Base-by-base conservation (phyloP, 129 eudicot species). In the Flaveria trinervia region DNA sequence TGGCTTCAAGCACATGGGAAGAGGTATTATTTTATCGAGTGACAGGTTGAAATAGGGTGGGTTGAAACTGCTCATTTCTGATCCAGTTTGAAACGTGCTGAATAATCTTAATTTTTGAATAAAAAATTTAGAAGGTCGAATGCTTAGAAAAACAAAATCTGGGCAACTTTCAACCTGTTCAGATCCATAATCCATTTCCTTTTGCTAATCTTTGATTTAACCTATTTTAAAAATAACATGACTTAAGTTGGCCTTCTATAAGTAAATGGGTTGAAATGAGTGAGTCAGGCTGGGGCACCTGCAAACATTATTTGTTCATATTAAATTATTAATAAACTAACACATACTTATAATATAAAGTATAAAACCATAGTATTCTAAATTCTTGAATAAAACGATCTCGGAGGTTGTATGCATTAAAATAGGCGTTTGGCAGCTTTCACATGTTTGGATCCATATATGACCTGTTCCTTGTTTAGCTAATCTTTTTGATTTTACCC, bases 1-100 rank as follows among this genome's bases (percentile, higher is more conserved):
- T 92, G 76, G 96, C 97, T 44, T 86, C 97, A 36, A 89, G 97
- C 92, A 84, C 92, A 74, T 89, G 99, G 96, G 96, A 89, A 81
- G 78, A 85, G 92, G 92, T 87, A 76, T 65, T 54, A 57, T 30
- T 12, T 28, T 23, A 16, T 9, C 18, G 12, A 2, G 52, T 18
- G 8, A 46, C 23, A 3, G 39, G 62, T n/a, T 28, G 62, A 25
- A 49, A 12, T 26, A 45, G 22, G 48, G 15, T 61, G 41, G 68
- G 68, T 61, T 25, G 66, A 61, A 28, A 60, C n/a, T 9, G 36
- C 39, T 60, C 17, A 60, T 17, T 55, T 55, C 7, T 55, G 2
- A 55, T 55, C 5, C 39, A 60, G 66, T 16, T 60, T 64, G 20
- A 25, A 64, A 33, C 51, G 1, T 13, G 33, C 17, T 22, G 39